Evolutionary conservation across 176 grass and related monocot species (phyloP), one percentile per base, ranked within the genome.

Genomic region (Pharus latifolius): DNA sequence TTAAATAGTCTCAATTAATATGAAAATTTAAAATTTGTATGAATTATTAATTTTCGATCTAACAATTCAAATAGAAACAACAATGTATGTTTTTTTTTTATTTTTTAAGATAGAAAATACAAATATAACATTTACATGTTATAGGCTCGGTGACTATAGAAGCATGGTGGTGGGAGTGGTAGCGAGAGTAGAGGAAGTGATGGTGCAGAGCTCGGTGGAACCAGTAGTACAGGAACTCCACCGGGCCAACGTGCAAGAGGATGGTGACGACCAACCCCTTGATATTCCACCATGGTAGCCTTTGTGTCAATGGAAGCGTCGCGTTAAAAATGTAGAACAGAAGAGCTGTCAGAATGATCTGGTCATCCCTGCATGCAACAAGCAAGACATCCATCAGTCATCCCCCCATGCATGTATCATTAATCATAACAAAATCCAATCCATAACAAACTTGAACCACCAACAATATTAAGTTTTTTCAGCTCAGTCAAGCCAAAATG

Each of bases 281-380:
- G 5, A 70, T 30, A 50, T 80, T 60, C 94, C 94, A 98, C 81
- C 81, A 76, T 0, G 94, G 89, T 53, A 90, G 0, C 6, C 67
- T 24, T 1, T 33, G 67, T 22, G 60, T 75, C 6, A 3, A 2
- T 18, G 69, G 80, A 24, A 47, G 0, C 46, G 30, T 35, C 18
- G 40, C 48, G 71, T 67, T 25, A 8, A 64, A 52, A 23, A 56
- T 2, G 67, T 98, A 98, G 60, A 85, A 77, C 27, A 98, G 51
- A 8, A 92, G 42, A 27, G 80, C 88, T 51, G 88, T 87, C 70
- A 98, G 85, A 35, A 98, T 65, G 47, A 98, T 98, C 71, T 98
- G 89, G 83, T 98, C 94, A 31, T 98, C 94, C 94, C 92, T 92
- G 85, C 63, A 14, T 16, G n/a, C n/a, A n/a, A n/a, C n/a, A n/a